Base-by-base conservation (phyloP, 305 asterid genomes). In the Caryopteris hybrid region DNA sequence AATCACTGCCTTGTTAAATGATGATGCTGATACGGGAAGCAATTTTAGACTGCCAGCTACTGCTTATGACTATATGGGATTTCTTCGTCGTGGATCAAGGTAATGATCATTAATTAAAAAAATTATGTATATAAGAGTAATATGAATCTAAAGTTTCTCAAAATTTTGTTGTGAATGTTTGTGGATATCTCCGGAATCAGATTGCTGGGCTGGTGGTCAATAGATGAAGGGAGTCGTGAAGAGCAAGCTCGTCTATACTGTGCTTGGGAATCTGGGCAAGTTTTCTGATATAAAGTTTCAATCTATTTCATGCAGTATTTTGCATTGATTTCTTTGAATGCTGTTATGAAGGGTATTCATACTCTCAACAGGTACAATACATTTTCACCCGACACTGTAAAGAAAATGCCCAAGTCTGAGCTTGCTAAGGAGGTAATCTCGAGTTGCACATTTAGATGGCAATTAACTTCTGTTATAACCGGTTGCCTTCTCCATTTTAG, bases 191-290 rank as follows among this genome's bases (percentile, higher is more conserved):
- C 60, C 72, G 16, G 13, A 61, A 70, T 58, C 83, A 91, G 97
- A 86, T 85, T 87, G 53, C 71, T 91, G 56, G 98, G 98, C 63
- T 92, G 98, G 98, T 92, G 96, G 97, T 92, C 98, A 29, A 90
- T 92, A 56, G 98, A 92, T 71, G 97, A 90, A 88, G 88, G 89
- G 61, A 92, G 98, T 75, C 86, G 84, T 64, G 97, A 90, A 78
- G 98, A 92, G 79, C 91, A 87, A 76, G 99, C 99, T 67, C 92
- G 94, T 59, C 77, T 93, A 33, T 93, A 87, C 72, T 83, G 63
- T 75, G 78, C 87, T 2, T 84, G 81, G 62, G 82, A 84, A 66
- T 84, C 96, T 8, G 96, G 96, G 97, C 90, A 50, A 57, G 80
- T 76, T 70, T 45, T 72, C 66, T 48, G 45, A 20, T 33, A 18